Conservation (phyloP, 164 flowering plant species). For the Tetrastigma voinierianum region DNA sequence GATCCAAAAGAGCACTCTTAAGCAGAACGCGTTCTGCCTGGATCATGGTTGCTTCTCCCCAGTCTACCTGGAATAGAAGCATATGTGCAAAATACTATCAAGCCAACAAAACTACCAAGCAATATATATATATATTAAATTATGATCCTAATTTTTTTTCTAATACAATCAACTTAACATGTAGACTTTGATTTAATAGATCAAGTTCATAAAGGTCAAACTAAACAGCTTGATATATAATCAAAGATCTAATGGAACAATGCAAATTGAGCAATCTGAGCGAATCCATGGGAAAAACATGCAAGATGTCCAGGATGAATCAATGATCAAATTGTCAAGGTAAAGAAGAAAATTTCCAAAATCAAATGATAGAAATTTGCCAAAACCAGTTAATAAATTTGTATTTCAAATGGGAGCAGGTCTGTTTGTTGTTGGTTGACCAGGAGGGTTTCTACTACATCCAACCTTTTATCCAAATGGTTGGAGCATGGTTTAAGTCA, state of each 20-base stretch:
- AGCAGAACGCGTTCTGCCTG: constrained; percentile 89
- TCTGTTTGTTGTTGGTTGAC: no score
- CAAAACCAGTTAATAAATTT: no score
- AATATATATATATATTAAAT: background rate
- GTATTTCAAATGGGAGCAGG: no score
- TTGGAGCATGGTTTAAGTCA: no score
- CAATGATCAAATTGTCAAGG: no score
- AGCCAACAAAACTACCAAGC: background rate
- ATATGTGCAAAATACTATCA: constrained; percentile 10
- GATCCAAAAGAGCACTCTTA: constrained; percentile 72
- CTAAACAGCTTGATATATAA: background rate
- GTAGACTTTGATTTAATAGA: background rate
- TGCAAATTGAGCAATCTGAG: background rate
- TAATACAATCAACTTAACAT: constrained; percentile 2
- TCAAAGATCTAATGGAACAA: background rate
- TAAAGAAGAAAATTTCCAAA: no score
- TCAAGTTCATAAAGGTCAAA: background rate
- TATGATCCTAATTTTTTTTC: background rate
- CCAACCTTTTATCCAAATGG: no score
- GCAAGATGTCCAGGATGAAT: background rate
- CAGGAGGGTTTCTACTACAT: no score
- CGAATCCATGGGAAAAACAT: background rate
- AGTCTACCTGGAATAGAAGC: constrained; percentile 64
- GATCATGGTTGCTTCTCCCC: constrained; percentile 97
- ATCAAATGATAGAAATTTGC: no score